Base-by-base conservation (phyloP, 768 basidiomycete species). In the Tulasnella sp. region DNA sequence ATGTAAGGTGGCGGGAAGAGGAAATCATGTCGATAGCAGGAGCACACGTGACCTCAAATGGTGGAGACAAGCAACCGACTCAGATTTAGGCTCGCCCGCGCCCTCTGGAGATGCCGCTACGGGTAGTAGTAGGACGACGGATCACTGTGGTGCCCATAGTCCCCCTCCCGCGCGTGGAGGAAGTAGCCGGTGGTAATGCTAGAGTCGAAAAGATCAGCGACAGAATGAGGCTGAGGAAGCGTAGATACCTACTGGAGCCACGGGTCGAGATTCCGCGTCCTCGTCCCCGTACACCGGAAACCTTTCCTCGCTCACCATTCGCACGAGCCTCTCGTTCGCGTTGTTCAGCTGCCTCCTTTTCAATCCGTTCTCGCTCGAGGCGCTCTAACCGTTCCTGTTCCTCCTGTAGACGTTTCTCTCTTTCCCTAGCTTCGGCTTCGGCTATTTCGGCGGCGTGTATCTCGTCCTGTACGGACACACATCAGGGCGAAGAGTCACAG, bases 351-450 rank as follows among this genome's bases (percentile, higher is more conserved):
- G 36, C 43, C 37, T 60, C 58, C 17, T 39, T n/a, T 31, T 57
- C 62, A n/a, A 41, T 43, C 5, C 56, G 32, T 45, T 60, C 62
- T 34, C 39, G 43, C 40, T 61, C 60, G 7, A 39, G 35, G 17
- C 46, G 45, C 35, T 51, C 58, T 15, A 41, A 12, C 15, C 57
- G 17, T 27, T 62, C 62, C 9, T 50, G 41, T 27, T 61, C 59
- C 21, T 58, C 59, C 21, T 35, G 54, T 37, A 52, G 42, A 27
- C 36, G 31, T 21, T 50, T 51, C 37, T 60, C 57, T 14, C 39
- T 49, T 32, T 53, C 49, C 5, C 34, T 52, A 12, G 54, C 49
- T 52, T 57, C 34, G 40, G 42, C 27, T 43, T 48, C 34, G 15
- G 42, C 34, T 42, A 41, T 27, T 31, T 51, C 49, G 19, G 45